Evolutionary conservation across 495 filamentous ascomycete species (phyloP).

Genomic region (Podospora pseudoanserina): DNA sequence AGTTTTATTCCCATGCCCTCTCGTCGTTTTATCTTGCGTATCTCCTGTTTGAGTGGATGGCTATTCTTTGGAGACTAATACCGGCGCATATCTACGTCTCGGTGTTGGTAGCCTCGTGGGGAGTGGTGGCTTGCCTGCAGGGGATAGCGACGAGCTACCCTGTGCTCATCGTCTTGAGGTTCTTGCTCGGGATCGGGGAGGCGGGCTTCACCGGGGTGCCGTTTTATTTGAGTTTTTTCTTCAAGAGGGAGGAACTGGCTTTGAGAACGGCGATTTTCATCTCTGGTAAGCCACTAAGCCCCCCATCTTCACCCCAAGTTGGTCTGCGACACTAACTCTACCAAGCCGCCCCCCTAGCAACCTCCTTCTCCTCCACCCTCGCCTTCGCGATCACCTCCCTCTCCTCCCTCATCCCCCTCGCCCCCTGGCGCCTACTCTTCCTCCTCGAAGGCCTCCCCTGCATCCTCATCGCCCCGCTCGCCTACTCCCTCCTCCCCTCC

Average conservation of each 20-base stretch:
- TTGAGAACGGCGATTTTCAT: slow-evolving; percentile 79
- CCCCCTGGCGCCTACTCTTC: slow-evolving; percentile 81
- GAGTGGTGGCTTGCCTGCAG: slow-evolving; percentile 68
- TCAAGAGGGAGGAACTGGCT: slow-evolving; percentile 75
- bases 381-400: slow-evolving; percentile 78
- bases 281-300: slow-evolving; percentile 38
- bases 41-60: slow-evolving; percentile 67
- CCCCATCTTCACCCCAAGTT: too few species aligned
- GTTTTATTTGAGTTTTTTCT: slow-evolving; percentile 83
- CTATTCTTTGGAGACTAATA: slow-evolving; percentile 70
- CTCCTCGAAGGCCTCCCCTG: slow-evolving; percentile 83
- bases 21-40: slow-evolving; percentile 73
- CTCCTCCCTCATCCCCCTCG: slow-evolving; percentile 52
- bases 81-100: slow-evolving; percentile 58
- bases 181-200: slow-evolving; percentile 68
- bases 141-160: slow-evolving; percentile 67
- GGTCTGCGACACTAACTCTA: neutral
- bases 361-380: slow-evolving; percentile 76
- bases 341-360: slow-evolving; percentile 72
- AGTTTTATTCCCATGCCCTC: slow-evolving; percentile 74
- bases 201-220: slow-evolving; percentile 75
- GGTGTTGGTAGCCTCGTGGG: slow-evolving; percentile 65
- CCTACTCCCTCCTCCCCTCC: slow-evolving; percentile 73
- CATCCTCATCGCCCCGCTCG: slow-evolving; percentile 61
- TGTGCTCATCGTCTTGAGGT: slow-evolving; percentile 61